A percentile compares a stretch with the other conserved stretches of the same genome.
Conservation (phyloP, 2,329 filamentous ascomycete genomes). For the Ophiostoma sp. region DNA sequence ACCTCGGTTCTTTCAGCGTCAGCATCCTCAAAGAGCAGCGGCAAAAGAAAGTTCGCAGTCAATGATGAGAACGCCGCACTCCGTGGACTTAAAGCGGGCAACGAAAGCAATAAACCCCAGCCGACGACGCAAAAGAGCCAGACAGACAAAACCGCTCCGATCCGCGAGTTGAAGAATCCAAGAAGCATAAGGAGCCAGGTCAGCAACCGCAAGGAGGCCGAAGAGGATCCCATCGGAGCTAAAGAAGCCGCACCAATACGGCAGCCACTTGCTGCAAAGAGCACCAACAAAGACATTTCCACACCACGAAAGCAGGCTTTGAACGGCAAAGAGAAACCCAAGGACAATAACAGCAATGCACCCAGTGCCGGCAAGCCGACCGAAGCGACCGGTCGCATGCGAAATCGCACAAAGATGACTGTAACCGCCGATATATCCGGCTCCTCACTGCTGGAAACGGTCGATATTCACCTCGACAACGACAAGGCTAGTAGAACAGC, state of each 20-base stretch:
- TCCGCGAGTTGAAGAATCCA: conserved; percentile 32
- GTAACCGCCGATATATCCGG: conserved; percentile 32
- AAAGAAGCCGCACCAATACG: conserved; percentile 34
- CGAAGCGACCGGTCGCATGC: conserved; percentile 2
- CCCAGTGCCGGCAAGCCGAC: conserved; percentile 20
- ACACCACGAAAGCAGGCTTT: conserved; percentile 51
- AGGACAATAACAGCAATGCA: conserved; percentile 25
- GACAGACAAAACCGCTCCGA: conserved; percentile 24
- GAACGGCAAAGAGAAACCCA: conserved; percentile 29
- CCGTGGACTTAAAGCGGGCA: conserved; percentile 30
- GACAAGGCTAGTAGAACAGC: neutral
- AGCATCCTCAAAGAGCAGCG: conserved; percentile 33
- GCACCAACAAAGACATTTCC: conserved; percentile 52
- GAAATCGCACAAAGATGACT: conserved; percentile 28
- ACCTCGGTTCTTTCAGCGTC: neutral
- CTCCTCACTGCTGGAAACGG: conserved; percentile 23
- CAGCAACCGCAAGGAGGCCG: conserved; percentile 37
- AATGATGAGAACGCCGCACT: conserved; percentile 48
- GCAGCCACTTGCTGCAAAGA: conserved; percentile 52
- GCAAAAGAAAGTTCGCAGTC: conserved; percentile 54
- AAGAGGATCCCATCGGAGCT: conserved; percentile 29
- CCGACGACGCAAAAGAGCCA: conserved; percentile 10
- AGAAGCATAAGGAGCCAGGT: conserved; percentile 46
- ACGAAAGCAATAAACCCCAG: conserved; percentile 30
- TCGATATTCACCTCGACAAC: conserved; percentile 12